phyloP scores from a whole-genome alignment of 1,284 basidiomycete species.

The Hypsizygus ulmarius region DNA sequence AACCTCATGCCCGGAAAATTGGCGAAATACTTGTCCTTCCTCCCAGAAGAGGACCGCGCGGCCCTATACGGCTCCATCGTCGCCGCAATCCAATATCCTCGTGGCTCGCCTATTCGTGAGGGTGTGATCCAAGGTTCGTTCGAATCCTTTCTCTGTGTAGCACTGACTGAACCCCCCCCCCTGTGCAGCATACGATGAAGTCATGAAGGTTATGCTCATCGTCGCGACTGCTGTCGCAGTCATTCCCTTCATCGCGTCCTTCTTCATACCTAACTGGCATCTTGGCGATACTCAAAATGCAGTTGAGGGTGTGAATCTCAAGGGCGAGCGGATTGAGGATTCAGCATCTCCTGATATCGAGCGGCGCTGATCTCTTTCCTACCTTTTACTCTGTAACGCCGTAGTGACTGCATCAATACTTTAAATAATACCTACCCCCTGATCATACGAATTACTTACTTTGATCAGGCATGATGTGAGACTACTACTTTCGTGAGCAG shows the following conservation, averaged over 20 bases:
- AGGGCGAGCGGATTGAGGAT: conserved; percentile 23
- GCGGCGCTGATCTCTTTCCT: conserved; percentile 7
- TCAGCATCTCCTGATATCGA: conserved; percentile 4
- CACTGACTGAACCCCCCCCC: too few species aligned
- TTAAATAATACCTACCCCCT: too few species aligned
- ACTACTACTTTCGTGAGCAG: too few species aligned
- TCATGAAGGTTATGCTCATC: conserved; percentile 54
- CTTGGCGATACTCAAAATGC: conserved; percentile 47
- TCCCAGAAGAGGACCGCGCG: conserved; percentile 34
- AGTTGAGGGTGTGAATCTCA: conserved; percentile 34
- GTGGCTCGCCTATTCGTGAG: conserved; percentile 51
- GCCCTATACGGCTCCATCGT: conserved; percentile 53
- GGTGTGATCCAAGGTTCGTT: conserved; percentile 52
- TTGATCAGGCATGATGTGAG: too few species aligned
- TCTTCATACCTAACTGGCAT: conserved; percentile 46
- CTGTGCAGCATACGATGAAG: conserved; percentile 47
- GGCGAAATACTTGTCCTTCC: conserved; percentile 47
- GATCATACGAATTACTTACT: too few species aligned
- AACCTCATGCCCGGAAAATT: conserved; percentile 60
- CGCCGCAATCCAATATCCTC: conserved; percentile 41
- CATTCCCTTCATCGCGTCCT: conserved; percentile 37
- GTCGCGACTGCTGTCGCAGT: conserved; percentile 40
- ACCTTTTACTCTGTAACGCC: too few species aligned
- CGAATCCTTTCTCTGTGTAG: neutral
- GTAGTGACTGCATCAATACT: too few species aligned